Percentiles rank a stretch among this genome's conserved stretches.
These are phyloP conservation scores for Xylariaceae sp. DNA, from an alignment of 2,329 filamentous ascomycete species.

Conservation along the genomic window DNA sequence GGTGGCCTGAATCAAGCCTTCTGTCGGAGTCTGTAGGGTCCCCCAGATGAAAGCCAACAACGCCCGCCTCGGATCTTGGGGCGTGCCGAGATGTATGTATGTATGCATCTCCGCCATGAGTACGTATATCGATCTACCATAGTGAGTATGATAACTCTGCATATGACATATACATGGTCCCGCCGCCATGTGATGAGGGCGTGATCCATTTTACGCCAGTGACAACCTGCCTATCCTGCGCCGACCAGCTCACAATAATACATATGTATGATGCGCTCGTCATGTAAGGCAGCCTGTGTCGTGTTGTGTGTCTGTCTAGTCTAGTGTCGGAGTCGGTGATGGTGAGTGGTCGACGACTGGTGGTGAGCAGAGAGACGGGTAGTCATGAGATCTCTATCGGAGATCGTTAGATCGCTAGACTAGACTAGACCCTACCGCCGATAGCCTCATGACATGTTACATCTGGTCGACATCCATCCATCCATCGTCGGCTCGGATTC, in stretches of 20 bases:
- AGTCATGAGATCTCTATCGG: neutral
- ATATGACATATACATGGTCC: slow-evolving; percentile 20
- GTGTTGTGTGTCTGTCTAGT: neutral
- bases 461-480: neutral
- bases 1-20: slow-evolving; percentile 1
- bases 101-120: no score
- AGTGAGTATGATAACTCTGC: slow-evolving; percentile 13
- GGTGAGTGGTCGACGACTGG: neutral
- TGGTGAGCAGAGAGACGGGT: neutral
- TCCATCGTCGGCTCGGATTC: neutral
- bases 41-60: slow-evolving; percentile 1
- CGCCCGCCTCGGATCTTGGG: neutral
- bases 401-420: neutral
- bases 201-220: slow-evolving; percentile 1
- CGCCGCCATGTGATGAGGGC: slow-evolving; percentile 16
- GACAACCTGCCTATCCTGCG: neutral
- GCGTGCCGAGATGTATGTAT: neutral
- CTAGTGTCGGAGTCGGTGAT: neutral
- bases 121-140: neutral
- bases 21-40: neutral
- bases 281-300: neutral
- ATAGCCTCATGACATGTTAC: slow-evolving; percentile 1
- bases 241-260: neutral
- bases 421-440: neutral
- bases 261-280: neutral